Evolutionary conservation across 306 rosid species (phyloP), one percentile per base, ranked within the genome.

Genomic region (Prinsepia uniflora): DNA sequence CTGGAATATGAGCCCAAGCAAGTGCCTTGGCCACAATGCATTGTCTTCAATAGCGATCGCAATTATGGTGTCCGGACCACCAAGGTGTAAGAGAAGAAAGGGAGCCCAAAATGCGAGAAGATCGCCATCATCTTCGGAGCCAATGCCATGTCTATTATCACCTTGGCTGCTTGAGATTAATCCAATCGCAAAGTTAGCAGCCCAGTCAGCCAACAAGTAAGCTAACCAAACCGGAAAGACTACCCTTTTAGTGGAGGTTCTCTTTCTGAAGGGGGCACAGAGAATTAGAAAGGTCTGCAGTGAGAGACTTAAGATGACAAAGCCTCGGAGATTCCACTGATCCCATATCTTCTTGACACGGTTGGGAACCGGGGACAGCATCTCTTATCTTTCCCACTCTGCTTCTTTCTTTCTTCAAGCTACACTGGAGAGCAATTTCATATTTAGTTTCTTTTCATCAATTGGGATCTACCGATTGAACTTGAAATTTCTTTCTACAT

Each of bases 41-140:
- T 86, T 83, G 57, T 86, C 90, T 19, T 83, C 84, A 0, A 83
- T 67, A 62, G 90, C 70, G 46, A 83, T 78, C 4, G 87, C 82
- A n/a, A 85, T 76, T 6, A 86, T 86, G 60, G 90, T 83, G 78
- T 86, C 82, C 18, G 87, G 90, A 17, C 87, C 90, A 40, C 84
- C 90, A 53, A 86, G 78, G 56, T 86, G 90, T 22, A 86, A 17
- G 43, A 86, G 63, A 43, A 84, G 81, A 59, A 80, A 84, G 42
- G 85, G 81, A 46, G 87, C 67, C 87, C 87, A 84, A 1, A 84
- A 80, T 4, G 83, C 81, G 18, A 75, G 61, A 6, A 80, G 71
- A 45, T 18, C 13, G 1, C 15, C 49, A 30, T n/a, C 20, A 30
- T 6, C 44, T 10, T 0, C 0, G 7, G 15, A 13, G 6, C 6